Conservation (phyloP, 1,284 basidiomycete species). For the Pseudozyma sp. region DNA sequence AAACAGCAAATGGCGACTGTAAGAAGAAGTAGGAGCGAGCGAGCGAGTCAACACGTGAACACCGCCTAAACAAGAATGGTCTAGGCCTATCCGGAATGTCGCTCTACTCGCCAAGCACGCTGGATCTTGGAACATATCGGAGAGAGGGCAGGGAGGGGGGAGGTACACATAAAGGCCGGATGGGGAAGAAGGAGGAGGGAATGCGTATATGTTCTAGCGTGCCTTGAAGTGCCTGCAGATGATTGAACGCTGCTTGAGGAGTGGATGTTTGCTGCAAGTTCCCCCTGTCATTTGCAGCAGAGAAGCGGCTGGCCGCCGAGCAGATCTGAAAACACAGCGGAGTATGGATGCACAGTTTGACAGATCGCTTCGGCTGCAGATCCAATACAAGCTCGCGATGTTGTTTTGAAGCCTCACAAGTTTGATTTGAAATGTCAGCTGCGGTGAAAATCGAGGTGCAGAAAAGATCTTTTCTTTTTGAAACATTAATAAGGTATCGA, state of each 20-base stretch:
- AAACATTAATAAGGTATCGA: not conserved
- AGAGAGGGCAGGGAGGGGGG: not conserved
- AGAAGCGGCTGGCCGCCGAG: not conserved
- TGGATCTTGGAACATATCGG: not conserved
- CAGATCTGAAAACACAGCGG: conserved; percentile 12
- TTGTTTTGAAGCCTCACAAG: too few relatives aligned
- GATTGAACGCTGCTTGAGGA: not conserved
- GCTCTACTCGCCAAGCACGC: not conserved
- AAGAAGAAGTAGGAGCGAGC: too few relatives aligned
- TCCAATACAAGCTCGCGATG: too few relatives aligned
- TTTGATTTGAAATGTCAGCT: not conserved
- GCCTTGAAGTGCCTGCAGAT: not conserved
- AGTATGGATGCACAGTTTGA: conserved; percentile 27
- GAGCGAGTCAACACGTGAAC: too few relatives aligned
- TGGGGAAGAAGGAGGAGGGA: conserved; percentile 5
- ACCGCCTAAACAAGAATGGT: too few relatives aligned
- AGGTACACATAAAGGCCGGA: conserved; percentile 1
- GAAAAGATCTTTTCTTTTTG: not conserved
- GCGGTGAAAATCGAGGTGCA: not conserved
- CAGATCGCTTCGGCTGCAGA: conserved; percentile 4
- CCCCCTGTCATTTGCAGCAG: not conserved
- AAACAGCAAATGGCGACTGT: too few relatives aligned
- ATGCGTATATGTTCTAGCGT: too few relatives aligned
- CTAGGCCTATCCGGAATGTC: not conserved
- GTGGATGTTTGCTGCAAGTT: conserved; percentile 4